A percentile compares a stretch with the other conserved stretches of the same genome.
These are phyloP conservation scores for Lablab purpureus DNA, from an alignment of 306 rosid species.

Conservation along the genomic window DNA sequence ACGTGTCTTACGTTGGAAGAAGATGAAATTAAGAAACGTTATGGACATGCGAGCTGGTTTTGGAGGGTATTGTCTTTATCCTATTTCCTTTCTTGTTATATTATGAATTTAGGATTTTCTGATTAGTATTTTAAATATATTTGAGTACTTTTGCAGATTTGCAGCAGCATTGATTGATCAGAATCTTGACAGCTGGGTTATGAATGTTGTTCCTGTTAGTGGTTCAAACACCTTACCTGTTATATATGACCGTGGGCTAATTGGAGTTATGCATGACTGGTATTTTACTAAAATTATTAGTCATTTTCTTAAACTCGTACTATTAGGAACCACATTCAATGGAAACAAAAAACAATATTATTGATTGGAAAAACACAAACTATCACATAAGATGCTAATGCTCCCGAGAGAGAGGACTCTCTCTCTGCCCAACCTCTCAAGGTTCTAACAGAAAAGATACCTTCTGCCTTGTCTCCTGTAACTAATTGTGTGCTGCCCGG, in stretches of 20 bases:
- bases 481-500: background rate
- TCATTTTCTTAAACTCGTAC: background rate
- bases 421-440: background rate
- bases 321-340: background rate
- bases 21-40: conserved; percentile 75
- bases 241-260: conserved; percentile 91
- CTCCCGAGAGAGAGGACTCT: background rate
- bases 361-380: background rate
- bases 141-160: conserved; percentile 65
- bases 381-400: background rate
- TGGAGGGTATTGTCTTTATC: conserved; percentile 76
- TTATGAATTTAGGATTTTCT: conserved; percentile 24
- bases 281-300: conserved; percentile 42
- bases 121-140: conserved; percentile 30
- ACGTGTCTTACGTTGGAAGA: conserved; percentile 75
- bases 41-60: conserved; percentile 98
- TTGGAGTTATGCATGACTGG: conserved; percentile 97
- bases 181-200: conserved; percentile 80
- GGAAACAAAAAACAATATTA: background rate
- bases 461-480: background rate
- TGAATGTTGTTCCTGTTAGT: conserved; percentile 92
- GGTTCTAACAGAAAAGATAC: background rate
- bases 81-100: conserved; percentile 23
- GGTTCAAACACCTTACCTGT: conserved; percentile 95
- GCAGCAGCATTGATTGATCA: conserved; percentile 77